Base-by-base conservation (phyloP, 2,329 filamentous ascomycete genomes). In the Coccinonectria pachysandricola region DNA sequence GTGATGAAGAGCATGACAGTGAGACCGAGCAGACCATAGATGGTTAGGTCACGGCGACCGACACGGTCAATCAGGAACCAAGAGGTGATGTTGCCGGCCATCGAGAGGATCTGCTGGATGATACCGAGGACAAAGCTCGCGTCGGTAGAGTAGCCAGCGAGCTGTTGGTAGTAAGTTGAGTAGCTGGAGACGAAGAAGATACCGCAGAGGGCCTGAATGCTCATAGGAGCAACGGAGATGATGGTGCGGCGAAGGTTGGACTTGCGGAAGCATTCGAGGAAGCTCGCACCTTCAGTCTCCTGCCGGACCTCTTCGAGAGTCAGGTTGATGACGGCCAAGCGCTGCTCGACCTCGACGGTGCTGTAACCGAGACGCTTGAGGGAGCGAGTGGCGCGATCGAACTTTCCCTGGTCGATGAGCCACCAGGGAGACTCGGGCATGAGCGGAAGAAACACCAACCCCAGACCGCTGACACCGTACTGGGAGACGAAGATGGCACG, bases 371-470 rank as follows among this genome's bases (percentile, higher is more conserved):
- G 36, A 10, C 36, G 34, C 12, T 27, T 5, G 1, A 39, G 32
- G 3, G 34, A 28, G 6, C 23, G 27, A 17, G 26, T 15, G 3
- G 36, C 36, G 20, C 22, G 34, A 5, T 37, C 34, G 4, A 12
- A 15, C 30, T 35, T 39, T 12, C 22, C 24, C 10, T 30, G 21
- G 24, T 32, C 28, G 15, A 35, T 12, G 4, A 39, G 26, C 34
- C 34, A 39, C 34, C 34, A 37, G 11, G 36, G 36, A 8, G 36
- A 39, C 28, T 39, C 36, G 13, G 36, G 36, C 30, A 39, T 32
- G 26, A 39, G 35, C 13, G 32, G 34, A 3, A 37, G 26, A 12
- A 28, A 14, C 14, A 35, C 12, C 11, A 29, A 21, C 10, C 32
- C 32, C 4, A 39, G 15, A n/a, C 32, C 36, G 20, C 27, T 35